Evolutionary conservation across 345 rosid species (phyloP), one percentile per base, ranked within the genome.

Genomic region (Eucalyptus coolabah): DNA sequence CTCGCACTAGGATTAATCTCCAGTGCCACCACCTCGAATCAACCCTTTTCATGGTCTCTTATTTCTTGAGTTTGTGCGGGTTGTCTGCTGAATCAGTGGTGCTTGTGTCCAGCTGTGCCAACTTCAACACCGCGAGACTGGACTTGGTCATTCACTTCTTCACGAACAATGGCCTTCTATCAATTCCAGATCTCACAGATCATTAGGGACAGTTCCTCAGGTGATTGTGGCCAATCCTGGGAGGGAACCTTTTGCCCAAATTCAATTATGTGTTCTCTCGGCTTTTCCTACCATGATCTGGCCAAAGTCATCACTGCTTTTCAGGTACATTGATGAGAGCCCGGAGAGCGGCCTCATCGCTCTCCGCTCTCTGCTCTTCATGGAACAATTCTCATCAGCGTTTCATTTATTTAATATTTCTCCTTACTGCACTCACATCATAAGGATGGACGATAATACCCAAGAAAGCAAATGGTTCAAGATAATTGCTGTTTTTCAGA

Each of bases 181-280:
- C 13, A 37, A 50, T 12, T 85, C 86, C 92, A 91, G 26, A 92
- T 92, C 37, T 77, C 88, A 21, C 24, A n/a, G 28, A n/a, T 92
- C 9, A 34, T 90, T 45, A 88, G 42, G 56, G 87, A 19, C 67
- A 87, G 3, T 3, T 28, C 92, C 93, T 16, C 4, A 3, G 16
- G 8, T 91, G 49, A 89, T 93, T 8, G 13, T 45, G 9, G 2
- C 6, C 72, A 72, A 53, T 23, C 93, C 92, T 10, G 92, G 63
- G 54, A 90, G 63, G 42, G 90, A 92, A 40, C 63, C 89, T 93
- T 89, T 37, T 85, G 50, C 94, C 94, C 86, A 94, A 94, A 72
- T 44, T 94, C 8, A 88, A 94, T 28, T 28, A 91, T 67, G 30
- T 18, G 19, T 54, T 92, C 94, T 34, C 88, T 56, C 34, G 94